Conservation (phyloP, 768 basidiomycete species). For the Suillus occidentalis region DNA sequence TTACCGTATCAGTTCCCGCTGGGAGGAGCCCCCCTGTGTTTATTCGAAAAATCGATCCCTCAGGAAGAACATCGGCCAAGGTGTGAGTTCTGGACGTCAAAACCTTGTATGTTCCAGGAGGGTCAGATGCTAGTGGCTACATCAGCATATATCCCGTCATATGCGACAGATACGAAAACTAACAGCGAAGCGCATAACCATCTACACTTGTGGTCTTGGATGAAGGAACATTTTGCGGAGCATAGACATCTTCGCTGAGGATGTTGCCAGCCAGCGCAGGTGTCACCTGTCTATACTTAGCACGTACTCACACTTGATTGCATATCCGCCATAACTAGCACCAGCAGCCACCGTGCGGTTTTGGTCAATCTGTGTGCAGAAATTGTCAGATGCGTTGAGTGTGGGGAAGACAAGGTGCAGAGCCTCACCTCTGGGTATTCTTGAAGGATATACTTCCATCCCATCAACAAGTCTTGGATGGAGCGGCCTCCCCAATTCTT, state of each 20-base stretch:
- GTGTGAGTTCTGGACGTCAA: conserved; percentile 51
- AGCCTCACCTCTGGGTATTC: conserved; percentile 63
- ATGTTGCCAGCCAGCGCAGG: conserved; percentile 61
- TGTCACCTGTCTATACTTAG: conserved; percentile 48
- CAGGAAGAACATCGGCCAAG: conserved; percentile 38
- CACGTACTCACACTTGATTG: conserved; percentile 66
- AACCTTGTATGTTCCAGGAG: conserved; percentile 66
- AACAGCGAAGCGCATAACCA: conserved; percentile 82
- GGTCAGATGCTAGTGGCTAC: conserved; percentile 52
- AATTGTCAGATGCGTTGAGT: background rate
- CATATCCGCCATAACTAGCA: conserved; percentile 85
- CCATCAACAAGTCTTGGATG: conserved; percentile 72
- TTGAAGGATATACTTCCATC: conserved; percentile 70
- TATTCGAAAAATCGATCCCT: conserved; percentile 57
- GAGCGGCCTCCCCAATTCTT: conserved; percentile 88
- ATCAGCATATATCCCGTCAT: background rate
- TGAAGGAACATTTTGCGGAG: conserved; percentile 62
- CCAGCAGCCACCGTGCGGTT: conserved; percentile 77
- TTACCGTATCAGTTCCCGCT: conserved; percentile 68
- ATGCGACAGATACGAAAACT: conserved; percentile 15
- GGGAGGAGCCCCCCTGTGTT: conserved; percentile 88
- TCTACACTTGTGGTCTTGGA: conserved; percentile 80
- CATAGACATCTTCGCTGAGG: conserved; percentile 73
- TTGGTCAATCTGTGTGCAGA: conserved; percentile 55
- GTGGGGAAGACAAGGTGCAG: background rate